Conservation (phyloP, 1,284 basidiomycete species). For the Gymnopus androsaceus region DNA sequence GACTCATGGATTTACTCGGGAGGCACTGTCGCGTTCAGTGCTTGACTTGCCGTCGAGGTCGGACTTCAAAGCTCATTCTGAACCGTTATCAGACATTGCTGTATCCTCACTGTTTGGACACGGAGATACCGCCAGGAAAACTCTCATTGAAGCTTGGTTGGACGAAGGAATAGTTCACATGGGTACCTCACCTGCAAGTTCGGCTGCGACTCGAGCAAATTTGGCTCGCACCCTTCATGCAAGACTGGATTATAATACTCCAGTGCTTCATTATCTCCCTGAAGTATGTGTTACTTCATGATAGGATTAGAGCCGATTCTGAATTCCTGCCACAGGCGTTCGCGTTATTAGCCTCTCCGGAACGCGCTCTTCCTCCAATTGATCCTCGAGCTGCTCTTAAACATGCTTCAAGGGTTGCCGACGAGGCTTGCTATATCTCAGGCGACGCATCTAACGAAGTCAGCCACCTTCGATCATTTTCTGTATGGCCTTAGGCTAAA, state of each 20-base stretch:
- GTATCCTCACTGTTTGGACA: conserved; percentile 73
- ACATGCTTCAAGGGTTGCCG: conserved; percentile 63
- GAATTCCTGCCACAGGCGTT: conserved; percentile 51
- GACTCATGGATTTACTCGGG: conserved; percentile 71
- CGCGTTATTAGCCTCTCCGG: conserved; percentile 57
- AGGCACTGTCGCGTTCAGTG: conserved; percentile 66
- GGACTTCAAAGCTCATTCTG: conserved; percentile 35
- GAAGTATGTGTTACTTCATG: conserved; percentile 48
- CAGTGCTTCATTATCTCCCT: conserved; percentile 60
- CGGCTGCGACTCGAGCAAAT: conserved; percentile 36
- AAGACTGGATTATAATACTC: conserved; percentile 63
- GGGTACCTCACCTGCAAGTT: conserved; percentile 24
- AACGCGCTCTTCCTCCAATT: conserved; percentile 47
- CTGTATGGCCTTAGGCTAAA: conserved; percentile 11
- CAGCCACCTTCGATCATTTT: conserved; percentile 21
- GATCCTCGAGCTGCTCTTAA: conserved; percentile 59
- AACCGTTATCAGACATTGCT: conserved; percentile 67
- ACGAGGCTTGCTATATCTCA: conserved; percentile 62
- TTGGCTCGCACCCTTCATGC: conserved; percentile 39
- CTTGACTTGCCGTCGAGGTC: conserved; percentile 43
- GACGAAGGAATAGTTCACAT: conserved; percentile 62
- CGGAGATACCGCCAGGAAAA: conserved; percentile 64
- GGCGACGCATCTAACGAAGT: conserved; percentile 59
- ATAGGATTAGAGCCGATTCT: background rate
- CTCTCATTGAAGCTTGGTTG: conserved; percentile 72